Base-by-base conservation (phyloP, 495 filamentous ascomycete species). In the Penicillium psychrofluorescens region DNA sequence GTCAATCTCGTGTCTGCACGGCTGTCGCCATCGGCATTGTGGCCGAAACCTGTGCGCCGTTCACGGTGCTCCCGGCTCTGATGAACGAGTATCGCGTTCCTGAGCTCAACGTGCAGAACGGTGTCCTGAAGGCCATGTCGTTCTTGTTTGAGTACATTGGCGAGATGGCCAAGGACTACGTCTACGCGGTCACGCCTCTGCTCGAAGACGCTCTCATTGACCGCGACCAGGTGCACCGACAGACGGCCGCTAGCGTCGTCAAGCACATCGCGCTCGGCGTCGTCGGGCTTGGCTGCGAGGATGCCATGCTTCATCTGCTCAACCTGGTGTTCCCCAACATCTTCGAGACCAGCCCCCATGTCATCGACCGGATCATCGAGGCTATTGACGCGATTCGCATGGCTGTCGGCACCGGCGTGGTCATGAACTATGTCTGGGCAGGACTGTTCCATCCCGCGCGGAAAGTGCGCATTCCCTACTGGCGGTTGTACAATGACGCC, bases 51-150 rank as follows among this genome's bases (percentile, higher is more conserved):
- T 99, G 94, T 64, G 90, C 90, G 6, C 94, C 94, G 6, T 99
- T 97, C 68, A 97, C 94, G 1, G 92, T 97, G 5, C 86, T 99
- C n/a, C 94, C 94, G 1, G 94, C 91, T 1, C 71, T 99, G 48
- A 99, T 99, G 94, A 99, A 99, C 71, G 94, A 99, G 66, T 99
- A 99, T 65, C 86, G 94, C 30, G 92, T 97, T 2, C 94, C 92
- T 0, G 94, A 99, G 63, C 81, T 99, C 37, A 99, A 99, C 63
- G 91, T 99, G 7, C 92, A 97, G 64, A 99, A 97, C 56, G 94
- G 94, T 67, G 94, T 97, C 35, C 79, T 99, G 52, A 99, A 99
- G 63, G 87, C 90, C 8, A 78, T 99, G 49, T 91, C 86, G 28
- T 99, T 99, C 80, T 75, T 99, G 39, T 97, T 97, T 59, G 92